Base-by-base conservation (phyloP, 805 yeast species). In the Zygosaccharomyces kombuchaensis region DNA sequence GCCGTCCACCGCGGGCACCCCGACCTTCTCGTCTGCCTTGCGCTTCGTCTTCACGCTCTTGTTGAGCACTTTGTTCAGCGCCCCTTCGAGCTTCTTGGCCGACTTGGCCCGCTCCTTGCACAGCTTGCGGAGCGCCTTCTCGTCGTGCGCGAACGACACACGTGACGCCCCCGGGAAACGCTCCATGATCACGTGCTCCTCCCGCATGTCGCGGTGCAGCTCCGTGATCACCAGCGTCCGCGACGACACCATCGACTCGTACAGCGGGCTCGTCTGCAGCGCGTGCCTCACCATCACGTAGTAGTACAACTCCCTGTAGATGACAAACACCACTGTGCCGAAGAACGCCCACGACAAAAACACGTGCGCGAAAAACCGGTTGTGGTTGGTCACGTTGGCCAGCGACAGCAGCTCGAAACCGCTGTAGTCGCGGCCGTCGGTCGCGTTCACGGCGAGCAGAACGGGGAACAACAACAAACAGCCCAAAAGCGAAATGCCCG, bases 311-410 rank as follows among this genome's bases (percentile, higher is more conserved):
- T 86, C 95, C 58, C 82, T 78, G 72, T 84, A 86, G 48, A 86
- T 79, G 46, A 80, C 71, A 62, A 76, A 84, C 26, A 83, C 67
- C 31, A 82, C 72, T n/a, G 74, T 47, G 6, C 87, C 89, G 60
- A 82, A 85, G 58, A 76, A 80, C 23, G 78, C 52, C 93, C 93
- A 85, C 14, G 89, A 81, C 44, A 83, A 59, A 59, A 86, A 85
- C 6, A 82, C 82, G 56, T 85, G 89, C 6, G 91, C 93, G 63
- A 77, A 82, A 44, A 73, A 75, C 64, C 86, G 73, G 71, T 81
- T 77, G 60, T 79, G 80, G 61, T 81, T 70, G 12, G 67, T 70
- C 26, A 83, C 80, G 55, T 85, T 83, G 25, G 86, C 71, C 57
- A 74, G 81, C 1, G 87, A 71, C 43, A 86, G 69, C 25, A 81